Evolutionary conservation across 2,329 filamentous ascomycete genomes (phyloP).

Genomic region (Diaporthe ampelina): DNA sequence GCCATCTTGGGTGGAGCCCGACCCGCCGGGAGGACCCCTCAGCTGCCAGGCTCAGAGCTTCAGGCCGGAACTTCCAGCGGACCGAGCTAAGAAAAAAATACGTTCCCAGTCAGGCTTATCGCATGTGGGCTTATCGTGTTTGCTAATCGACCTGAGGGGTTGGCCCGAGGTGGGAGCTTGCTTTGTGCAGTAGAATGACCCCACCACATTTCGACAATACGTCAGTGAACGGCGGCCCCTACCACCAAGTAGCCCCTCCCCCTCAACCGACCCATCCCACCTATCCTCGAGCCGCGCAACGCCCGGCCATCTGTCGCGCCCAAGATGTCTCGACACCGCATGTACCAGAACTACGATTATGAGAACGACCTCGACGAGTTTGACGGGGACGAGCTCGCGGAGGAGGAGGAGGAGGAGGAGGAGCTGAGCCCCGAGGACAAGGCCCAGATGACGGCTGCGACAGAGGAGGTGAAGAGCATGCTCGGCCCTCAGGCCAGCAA

Average conservation of each 20-base stretch:
- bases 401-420: constrained; percentile 57
- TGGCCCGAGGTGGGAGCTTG: background rate
- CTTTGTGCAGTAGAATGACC: background rate
- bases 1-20: constrained; percentile 24
- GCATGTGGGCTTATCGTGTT: background rate
- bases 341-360: constrained; percentile 64
- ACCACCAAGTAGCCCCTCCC: constrained; percentile 19
- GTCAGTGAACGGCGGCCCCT: constrained; percentile 5
- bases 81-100: constrained; percentile 15
- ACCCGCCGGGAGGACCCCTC: constrained; percentile 26
- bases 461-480: constrained; percentile 73
- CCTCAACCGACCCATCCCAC: background rate
- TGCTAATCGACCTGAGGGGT: background rate
- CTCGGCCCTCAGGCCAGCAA: constrained; percentile 73
- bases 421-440: constrained; percentile 64
- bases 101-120: background rate
- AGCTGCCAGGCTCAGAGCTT: constrained; percentile 27
- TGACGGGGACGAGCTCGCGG: constrained; percentile 56
- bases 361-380: constrained; percentile 66
- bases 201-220: constrained; percentile 15
- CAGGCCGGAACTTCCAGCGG: constrained; percentile 14
- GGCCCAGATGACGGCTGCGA: constrained; percentile 72
- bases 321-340: constrained; percentile 62
- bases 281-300: background rate
- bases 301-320: background rate